A percentile compares a stretch with the other conserved stretches of the same genome.
phyloP scores from a whole-genome alignment of 2,329 filamentous ascomycete genomes.

The Microdochium paspali region DNA sequence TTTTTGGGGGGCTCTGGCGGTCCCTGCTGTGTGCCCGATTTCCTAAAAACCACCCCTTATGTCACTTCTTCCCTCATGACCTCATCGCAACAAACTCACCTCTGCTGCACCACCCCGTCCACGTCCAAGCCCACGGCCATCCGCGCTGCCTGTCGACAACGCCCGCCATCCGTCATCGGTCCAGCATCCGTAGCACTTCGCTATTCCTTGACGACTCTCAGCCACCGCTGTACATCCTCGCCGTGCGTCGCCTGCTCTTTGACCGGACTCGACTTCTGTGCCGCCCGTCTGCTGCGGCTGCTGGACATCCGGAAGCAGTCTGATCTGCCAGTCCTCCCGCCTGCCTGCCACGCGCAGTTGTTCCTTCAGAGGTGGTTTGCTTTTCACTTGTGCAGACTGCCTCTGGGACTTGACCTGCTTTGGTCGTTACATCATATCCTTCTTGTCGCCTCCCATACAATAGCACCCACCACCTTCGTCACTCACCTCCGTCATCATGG shows the following conservation, averaged over 20 bases:
- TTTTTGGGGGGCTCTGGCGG: slow-evolving; percentile 22
- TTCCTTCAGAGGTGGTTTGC: background rate
- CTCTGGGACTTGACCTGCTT: background rate
- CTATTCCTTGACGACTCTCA: background rate
- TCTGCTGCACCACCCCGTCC: slow-evolving; percentile 7
- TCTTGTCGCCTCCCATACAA: slow-evolving; percentile 6
- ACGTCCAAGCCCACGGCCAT: slow-evolving; percentile 7
- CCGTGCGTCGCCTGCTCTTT: background rate
- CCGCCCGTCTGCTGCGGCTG: background rate
- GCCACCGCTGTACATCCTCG: background rate
- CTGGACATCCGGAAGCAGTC: background rate
- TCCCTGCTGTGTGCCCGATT: slow-evolving; percentile 23
- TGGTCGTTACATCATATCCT: background rate
- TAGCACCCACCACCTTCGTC: slow-evolving; percentile 17
- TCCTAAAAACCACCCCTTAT: slow-evolving; percentile 26
- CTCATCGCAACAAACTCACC: slow-evolving; percentile 22
- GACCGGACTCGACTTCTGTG: background rate
- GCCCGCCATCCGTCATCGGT: background rate
- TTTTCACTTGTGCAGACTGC: background rate
- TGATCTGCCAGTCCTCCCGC: background rate
- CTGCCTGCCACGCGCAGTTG: background rate
- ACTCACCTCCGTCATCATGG: slow-evolving; percentile 23
- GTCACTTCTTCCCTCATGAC: slow-evolving; percentile 28
- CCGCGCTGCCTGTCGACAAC: background rate
- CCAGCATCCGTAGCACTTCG: background rate